Base-by-base conservation (phyloP, 2,329 filamentous ascomycete genomes). In the Sclerotinia subarctica region DNA sequence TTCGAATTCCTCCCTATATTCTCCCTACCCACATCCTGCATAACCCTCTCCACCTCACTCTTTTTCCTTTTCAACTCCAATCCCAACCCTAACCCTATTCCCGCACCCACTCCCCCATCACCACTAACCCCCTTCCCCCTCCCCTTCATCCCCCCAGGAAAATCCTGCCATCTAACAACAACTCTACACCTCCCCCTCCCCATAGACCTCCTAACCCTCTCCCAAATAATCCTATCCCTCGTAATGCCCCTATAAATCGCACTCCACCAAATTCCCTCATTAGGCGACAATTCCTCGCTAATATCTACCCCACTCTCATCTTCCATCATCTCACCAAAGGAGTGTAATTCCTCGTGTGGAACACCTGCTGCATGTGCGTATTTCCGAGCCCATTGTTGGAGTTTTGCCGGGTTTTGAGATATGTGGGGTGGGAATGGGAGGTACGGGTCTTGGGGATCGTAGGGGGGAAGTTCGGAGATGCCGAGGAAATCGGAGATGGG, bases 181-280 rank as follows among this genome's bases (percentile, higher is more conserved):
- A 76, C 68, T 13, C 73, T 35, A 35, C 72, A 74, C 26, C 69
- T 72, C 0, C 74, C 73, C n/a, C 69, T 62, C 0, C 63, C 66
- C 74, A 76, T 76, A 3, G 70, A 63, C 10, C 64, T 46, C 58
- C 64, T 70, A 10, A 75, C 65, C 11, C 66, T 64, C 44, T 66
- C 53, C 74, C 74, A 76, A 5, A 52, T 46, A 5, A 26, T 57
- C 11, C 66, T 64, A 67, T 75, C 74, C 11, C 53, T 57, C 17
- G 68, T 70, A 17, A 72, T 54, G 0, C 26, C 56, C 21, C 64
- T 7, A 44, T 67, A 72, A 42, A 73, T 73, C 11, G 5, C 24
- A 11, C 57, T 57, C 74, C 74, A 76, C 74, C 74, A 76, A 2
- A 44, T 32, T 0, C 70, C 72, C 44, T 53, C 53, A 8, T 52